phyloP scores from a whole-genome alignment of 192 early-diverging fungal species.

The Chytriomyces hyalinus region DNA sequence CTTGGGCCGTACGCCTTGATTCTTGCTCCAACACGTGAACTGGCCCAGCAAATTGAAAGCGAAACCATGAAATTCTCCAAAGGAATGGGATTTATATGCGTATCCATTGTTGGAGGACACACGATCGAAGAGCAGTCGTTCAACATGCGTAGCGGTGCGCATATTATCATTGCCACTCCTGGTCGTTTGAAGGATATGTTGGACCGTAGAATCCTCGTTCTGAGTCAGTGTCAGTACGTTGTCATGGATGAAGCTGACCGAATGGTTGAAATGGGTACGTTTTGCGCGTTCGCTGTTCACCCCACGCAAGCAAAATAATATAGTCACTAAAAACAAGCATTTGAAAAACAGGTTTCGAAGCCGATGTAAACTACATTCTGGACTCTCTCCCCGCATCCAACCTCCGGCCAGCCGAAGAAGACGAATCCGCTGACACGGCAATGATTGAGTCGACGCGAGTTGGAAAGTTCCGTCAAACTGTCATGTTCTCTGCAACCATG shows the following conservation, averaged over 20 bases:
- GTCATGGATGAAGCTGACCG: slow-evolving; percentile 99
- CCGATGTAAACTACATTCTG: slow-evolving; percentile 94
- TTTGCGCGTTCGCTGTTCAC: neutral
- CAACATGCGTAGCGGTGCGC: slow-evolving; percentile 87
- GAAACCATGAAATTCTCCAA: slow-evolving; percentile 90
- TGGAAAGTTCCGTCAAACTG: slow-evolving; percentile 84
- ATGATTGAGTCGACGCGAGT: slow-evolving; percentile 35
- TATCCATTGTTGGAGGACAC: slow-evolving; percentile 70
- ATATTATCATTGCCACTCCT: slow-evolving; percentile 98
- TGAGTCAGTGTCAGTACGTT: slow-evolving; percentile 94
- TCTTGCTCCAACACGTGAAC: slow-evolving; percentile 94
- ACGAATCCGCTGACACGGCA: slow-evolving; percentile 25
- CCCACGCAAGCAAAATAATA: neutral
- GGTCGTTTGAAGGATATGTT: slow-evolving; percentile 93
- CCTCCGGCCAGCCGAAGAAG: slow-evolving; percentile 78
- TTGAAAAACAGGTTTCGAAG: slow-evolving; percentile 71
- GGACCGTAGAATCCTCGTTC: slow-evolving; percentile 84
- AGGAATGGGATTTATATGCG: slow-evolving; percentile 83
- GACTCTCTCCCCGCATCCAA: slow-evolving; percentile 92
- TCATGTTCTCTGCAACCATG: slow-evolving; percentile 99
- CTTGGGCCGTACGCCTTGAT: slow-evolving; percentile 94
- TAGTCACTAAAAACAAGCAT: neutral
- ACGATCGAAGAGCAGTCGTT: slow-evolving; percentile 87
- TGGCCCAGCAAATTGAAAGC: slow-evolving; percentile 95
- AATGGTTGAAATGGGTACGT: slow-evolving; percentile 58